Evolutionary conservation across 345 rosid species (phyloP).

Genomic region (Sisymbrium altissimum): DNA sequence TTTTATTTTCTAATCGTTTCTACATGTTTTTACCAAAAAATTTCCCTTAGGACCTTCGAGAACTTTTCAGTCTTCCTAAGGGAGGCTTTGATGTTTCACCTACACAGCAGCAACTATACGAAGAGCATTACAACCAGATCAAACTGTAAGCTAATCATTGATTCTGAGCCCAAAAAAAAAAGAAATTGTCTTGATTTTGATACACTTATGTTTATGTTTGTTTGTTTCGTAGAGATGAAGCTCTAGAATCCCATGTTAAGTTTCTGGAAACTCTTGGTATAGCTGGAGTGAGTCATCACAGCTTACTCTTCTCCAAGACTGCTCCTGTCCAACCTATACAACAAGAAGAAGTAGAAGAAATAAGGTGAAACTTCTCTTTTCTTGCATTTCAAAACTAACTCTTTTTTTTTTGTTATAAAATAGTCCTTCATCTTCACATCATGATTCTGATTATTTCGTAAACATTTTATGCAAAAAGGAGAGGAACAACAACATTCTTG

Average conservation of each 20-base stretch:
- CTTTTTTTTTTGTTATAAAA: slow-evolving; percentile 20
- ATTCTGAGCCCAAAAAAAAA: not conserved
- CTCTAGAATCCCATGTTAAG: slow-evolving; percentile 55
- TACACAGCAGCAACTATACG: slow-evolving; percentile 85
- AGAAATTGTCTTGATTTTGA: not conserved
- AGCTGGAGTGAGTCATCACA: slow-evolving; percentile 98
- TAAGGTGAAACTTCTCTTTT: slow-evolving; percentile 41
- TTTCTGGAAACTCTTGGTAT: slow-evolving; percentile 78
- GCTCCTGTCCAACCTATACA: slow-evolving; percentile 59
- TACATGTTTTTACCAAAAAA: not conserved
- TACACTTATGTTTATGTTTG: slow-evolving; percentile 6
- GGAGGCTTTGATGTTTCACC: slow-evolving; percentile 84
- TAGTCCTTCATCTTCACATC: not conserved
- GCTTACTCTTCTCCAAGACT: slow-evolving; percentile 85
- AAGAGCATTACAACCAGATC: slow-evolving; percentile 77
- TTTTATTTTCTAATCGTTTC: not conserved
- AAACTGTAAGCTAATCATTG: slow-evolving; percentile 49
- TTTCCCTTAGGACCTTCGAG: slow-evolving; percentile 72
- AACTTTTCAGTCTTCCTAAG: slow-evolving; percentile 82
- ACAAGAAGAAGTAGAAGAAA: slow-evolving; percentile 53
- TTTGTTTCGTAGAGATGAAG: slow-evolving; percentile 50
- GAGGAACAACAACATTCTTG: slow-evolving; percentile 30
- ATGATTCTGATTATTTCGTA: slow-evolving; percentile 1
- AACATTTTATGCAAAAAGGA: slow-evolving; percentile 35
- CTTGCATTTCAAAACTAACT: slow-evolving; percentile 30